These are phyloP conservation scores for Penicillium sp. DNA, from an alignment of 2,329 filamentous ascomycete genomes.

Conservation along the genomic window DNA sequence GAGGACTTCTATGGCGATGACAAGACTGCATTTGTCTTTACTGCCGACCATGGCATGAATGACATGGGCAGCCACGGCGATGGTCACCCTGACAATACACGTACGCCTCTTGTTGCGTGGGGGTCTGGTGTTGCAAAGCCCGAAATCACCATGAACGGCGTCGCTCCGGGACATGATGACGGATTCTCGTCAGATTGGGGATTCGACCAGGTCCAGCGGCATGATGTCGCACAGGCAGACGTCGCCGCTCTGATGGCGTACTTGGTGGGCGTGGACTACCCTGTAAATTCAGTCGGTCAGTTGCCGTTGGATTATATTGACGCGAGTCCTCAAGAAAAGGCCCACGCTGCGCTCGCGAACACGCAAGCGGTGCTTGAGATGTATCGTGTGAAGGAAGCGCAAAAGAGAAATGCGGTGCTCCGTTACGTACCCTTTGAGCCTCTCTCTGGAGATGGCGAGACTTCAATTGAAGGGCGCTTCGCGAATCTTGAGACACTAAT, in stretches of 20 bases:
- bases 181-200: slow-evolving; percentile 83
- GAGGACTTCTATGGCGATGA: slow-evolving; percentile 78
- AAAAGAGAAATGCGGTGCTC: slow-evolving; percentile 69
- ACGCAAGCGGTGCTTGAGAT: slow-evolving; percentile 85
- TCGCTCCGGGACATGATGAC: slow-evolving; percentile 79
- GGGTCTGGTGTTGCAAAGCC: slow-evolving; percentile 83
- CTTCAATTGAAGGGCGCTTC: slow-evolving; percentile 60
- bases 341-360: slow-evolving; percentile 77
- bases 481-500: slow-evolving; percentile 64
- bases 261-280: slow-evolving; percentile 78
- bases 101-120: slow-evolving; percentile 89
- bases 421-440: slow-evolving; percentile 70
- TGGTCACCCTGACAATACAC: slow-evolving; percentile 92
- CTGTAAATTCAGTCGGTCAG: slow-evolving; percentile 92
- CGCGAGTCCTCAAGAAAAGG: slow-evolving; percentile 67
- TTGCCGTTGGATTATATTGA: slow-evolving; percentile 78
- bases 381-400: slow-evolving; percentile 87
- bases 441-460: slow-evolving; percentile 56
- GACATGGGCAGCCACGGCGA: slow-evolving; percentile 99
- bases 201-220: slow-evolving; percentile 69
- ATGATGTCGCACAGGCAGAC: slow-evolving; percentile 92
- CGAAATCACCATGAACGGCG: slow-evolving; percentile 46
- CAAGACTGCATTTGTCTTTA: slow-evolving; percentile 92
- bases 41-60: slow-evolving; percentile 97
- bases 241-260: slow-evolving; percentile 95